A percentile compares a stretch with the other conserved stretches of the same genome.
phyloP scores from a whole-genome alignment of 768 basidiomycete genomes.

The Russula sp. region DNA sequence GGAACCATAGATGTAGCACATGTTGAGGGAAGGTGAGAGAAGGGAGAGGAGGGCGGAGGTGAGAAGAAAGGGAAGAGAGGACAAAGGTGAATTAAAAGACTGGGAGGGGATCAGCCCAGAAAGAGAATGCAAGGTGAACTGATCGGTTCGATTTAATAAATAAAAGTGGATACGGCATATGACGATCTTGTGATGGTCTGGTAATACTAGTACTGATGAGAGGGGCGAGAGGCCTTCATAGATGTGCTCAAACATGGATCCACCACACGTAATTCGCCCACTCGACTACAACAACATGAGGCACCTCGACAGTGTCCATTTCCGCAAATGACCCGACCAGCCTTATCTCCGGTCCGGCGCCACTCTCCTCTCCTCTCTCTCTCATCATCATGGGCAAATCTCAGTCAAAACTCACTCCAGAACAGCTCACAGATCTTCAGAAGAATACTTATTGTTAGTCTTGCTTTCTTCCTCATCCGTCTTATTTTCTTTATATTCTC shows the following conservation, averaged over 20 bases:
- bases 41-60: constrained; percentile 16
- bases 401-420: constrained; percentile 90
- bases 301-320: too few species aligned
- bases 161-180: constrained; percentile 32
- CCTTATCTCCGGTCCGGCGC: not conserved
- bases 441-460: constrained; percentile 93
- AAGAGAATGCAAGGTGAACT: constrained; percentile 31
- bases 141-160: constrained; percentile 41
- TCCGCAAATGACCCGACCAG: not conserved
- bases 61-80: constrained; percentile 38
- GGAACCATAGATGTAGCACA: constrained; percentile 74
- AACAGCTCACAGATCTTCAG: constrained; percentile 92
- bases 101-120: constrained; percentile 34
- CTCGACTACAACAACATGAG: constrained; percentile 1
- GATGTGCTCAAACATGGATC: constrained; percentile 17
- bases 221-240: constrained; percentile 29
- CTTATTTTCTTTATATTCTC: constrained; percentile 4
- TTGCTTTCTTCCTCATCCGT: constrained; percentile 3
- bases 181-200: constrained; percentile 20
- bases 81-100: constrained; percentile 41
- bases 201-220: constrained; percentile 3
- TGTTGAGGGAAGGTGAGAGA: constrained; percentile 38
- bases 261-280: constrained; percentile 23
- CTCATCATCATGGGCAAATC: constrained; percentile 87
- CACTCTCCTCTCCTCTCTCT: not conserved